A percentile compares a stretch with the other conserved stretches of the same genome.
phyloP scores from a whole-genome alignment of 331 rosid species.

The Quercus lobata region DNA sequence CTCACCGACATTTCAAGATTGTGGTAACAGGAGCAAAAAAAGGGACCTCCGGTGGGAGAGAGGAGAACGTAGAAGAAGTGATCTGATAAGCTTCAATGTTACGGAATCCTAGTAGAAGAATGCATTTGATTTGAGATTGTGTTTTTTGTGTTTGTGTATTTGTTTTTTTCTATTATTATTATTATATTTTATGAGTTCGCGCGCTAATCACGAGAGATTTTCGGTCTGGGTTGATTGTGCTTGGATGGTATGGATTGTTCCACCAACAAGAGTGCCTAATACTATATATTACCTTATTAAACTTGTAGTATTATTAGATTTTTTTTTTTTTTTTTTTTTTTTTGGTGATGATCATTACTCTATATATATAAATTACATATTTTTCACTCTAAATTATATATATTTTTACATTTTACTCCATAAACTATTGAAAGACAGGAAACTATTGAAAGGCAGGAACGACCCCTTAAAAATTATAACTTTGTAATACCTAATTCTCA shows the following conservation, averaged over 20 bases:
- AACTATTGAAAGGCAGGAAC: accelerated
- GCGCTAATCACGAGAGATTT: not conserved
- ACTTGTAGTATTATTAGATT: no score
- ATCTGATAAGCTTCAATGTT: not conserved
- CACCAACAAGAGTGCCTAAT: no score
- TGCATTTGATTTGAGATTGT: not conserved
- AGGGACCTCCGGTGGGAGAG: not conserved
- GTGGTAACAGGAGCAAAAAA: not conserved
- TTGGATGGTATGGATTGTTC: no score
- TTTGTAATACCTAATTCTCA: no score
- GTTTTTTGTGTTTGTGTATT: not conserved
- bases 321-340: no score
- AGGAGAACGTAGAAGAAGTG: not conserved
- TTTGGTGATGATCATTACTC: no score
- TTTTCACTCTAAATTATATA: no score
- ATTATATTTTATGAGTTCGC: not conserved
- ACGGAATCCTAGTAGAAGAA: not conserved
- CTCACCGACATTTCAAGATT: slow-evolving; percentile 48
- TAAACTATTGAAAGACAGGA: accelerated
- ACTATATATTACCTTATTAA: no score
- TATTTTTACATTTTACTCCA: no score
- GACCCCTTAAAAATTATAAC: no score
- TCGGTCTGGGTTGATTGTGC: no score
- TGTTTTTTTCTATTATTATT: not conserved
- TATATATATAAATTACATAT: no score